Percentiles rank a stretch among this genome's conserved stretches.
Evolutionary conservation across 169 alveolate genomes (phyloP).

Genomic region (Ichthyophthirius multifiliis): DNA sequence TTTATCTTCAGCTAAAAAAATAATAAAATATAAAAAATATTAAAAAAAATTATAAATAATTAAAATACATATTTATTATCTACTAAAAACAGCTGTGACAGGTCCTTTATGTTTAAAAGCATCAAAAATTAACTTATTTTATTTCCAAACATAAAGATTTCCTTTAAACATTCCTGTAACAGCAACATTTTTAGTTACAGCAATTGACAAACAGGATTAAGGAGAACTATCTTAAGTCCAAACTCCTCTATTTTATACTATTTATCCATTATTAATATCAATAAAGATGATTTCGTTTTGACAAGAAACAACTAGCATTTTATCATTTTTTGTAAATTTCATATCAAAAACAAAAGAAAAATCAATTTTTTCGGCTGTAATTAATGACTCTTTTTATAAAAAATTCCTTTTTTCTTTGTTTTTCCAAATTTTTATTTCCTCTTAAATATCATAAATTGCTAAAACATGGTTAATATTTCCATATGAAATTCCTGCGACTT

Average conservation of each 20-base stretch:
- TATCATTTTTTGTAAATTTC: slow-evolving; percentile 60
- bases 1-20: slow-evolving; percentile 11
- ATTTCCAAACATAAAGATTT: slow-evolving; percentile 64
- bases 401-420: slow-evolving; percentile 41
- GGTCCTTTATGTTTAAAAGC: slow-evolving; percentile 68
- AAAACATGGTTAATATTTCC: slow-evolving; percentile 57
- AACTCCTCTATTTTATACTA: slow-evolving; percentile 65
- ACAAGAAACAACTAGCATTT: slow-evolving; percentile 63
- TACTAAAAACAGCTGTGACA: slow-evolving; percentile 49
- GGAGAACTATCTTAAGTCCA: slow-evolving; percentile 61
- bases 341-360: slow-evolving; percentile 65
- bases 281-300: slow-evolving; percentile 72
- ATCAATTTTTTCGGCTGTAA: slow-evolving; percentile 77
- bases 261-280: slow-evolving; percentile 49
- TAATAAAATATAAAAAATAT: not conserved
- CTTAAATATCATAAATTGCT: not conserved
- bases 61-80: slow-evolving; percentile 28
- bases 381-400: slow-evolving; percentile 25
- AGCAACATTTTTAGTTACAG: slow-evolving; percentile 53
- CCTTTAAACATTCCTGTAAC: slow-evolving; percentile 80
- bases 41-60: not conserved
- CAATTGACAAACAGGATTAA: slow-evolving; percentile 68
- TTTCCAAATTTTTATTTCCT: slow-evolving; percentile 24
- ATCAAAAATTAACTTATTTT: slow-evolving; percentile 49
- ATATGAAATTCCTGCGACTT: slow-evolving; percentile 74